phyloP scores from a whole-genome alignment of 331 rosid species.

The Stylosanthes scabra region DNA sequence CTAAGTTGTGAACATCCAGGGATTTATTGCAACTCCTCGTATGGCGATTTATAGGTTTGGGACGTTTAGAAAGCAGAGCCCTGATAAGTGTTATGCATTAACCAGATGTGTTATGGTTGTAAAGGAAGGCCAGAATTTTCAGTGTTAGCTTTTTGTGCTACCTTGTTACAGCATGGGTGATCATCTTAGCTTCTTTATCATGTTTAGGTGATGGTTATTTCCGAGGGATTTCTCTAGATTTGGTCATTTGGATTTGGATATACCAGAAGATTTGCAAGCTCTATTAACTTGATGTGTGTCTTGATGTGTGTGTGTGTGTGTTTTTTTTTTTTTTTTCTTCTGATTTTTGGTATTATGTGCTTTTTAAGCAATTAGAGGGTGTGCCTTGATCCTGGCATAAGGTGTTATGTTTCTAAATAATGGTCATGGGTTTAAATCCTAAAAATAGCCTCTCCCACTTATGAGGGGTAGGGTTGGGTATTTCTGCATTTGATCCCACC shows the following conservation, averaged over 20 bases:
- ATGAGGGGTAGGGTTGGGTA: too few relatives aligned
- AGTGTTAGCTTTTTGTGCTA: slow-evolving; percentile 1
- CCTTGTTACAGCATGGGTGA: neutral
- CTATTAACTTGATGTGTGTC: neutral
- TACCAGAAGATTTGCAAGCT: neutral
- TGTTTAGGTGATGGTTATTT: neutral
- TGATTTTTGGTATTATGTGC: slow-evolving; percentile 9
- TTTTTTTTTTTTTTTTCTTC: neutral
- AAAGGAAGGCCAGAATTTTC: slow-evolving; percentile 24
- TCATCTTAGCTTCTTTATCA: slow-evolving; percentile 14
- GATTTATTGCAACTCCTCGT: slow-evolving; percentile 14
- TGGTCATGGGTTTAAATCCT: too few relatives aligned
- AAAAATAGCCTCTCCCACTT: too few relatives aligned
- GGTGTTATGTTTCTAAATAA: too few relatives aligned
- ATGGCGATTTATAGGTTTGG: slow-evolving; percentile 25
- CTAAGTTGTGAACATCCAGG: neutral
- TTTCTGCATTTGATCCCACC: too few relatives aligned
- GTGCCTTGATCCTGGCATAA: neutral
- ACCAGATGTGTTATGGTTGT: slow-evolving; percentile 23
- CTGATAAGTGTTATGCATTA: slow-evolving; percentile 11
- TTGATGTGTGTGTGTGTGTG: neutral
- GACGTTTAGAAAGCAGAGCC: neutral
- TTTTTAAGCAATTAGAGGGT: slow-evolving; percentile 1
- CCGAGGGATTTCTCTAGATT: neutral
- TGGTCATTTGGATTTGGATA: neutral